These are phyloP conservation scores for Prunus salicina DNA, from an alignment of 306 rosid species.

Conservation along the genomic window DNA sequence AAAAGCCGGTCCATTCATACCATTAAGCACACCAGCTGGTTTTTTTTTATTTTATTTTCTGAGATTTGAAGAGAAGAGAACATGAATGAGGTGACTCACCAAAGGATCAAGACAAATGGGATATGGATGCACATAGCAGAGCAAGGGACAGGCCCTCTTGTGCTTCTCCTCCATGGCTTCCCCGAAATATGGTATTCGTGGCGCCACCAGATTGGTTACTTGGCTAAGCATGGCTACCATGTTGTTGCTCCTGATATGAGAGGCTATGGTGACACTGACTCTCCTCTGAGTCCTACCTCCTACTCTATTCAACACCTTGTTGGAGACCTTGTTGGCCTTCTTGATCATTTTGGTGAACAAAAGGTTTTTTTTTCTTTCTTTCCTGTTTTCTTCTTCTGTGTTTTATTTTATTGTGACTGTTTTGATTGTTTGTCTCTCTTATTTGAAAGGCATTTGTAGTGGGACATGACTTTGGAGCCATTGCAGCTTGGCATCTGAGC, in stretches of 20 bases:
- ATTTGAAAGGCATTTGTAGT: conserved; percentile 55
- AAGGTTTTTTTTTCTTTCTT: conserved; percentile 32
- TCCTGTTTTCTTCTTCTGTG: background rate
- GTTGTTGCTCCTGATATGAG: conserved; percentile 73
- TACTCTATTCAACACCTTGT: conserved; percentile 42
- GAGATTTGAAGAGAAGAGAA: background rate
- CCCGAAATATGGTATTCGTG: conserved; percentile 63
- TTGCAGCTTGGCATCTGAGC: conserved; percentile 54
- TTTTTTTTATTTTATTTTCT: too few relatives aligned
- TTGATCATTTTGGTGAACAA: conserved; percentile 53
- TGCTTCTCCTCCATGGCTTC: conserved; percentile 68
- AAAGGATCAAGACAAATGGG: conserved; percentile 58
- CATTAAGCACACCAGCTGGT: background rate
- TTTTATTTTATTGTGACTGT: background rate
- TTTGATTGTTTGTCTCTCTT: background rate
- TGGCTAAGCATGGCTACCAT: conserved; percentile 63
- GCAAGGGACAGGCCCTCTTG: conserved; percentile 65
- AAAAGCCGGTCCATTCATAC: background rate
- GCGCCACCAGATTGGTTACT: conserved; percentile 56
- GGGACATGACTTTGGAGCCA: conserved; percentile 56
- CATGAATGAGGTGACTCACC: conserved; percentile 52
- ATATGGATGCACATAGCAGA: conserved; percentile 72
- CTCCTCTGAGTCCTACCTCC: conserved; percentile 46
- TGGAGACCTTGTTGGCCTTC: conserved; percentile 58
- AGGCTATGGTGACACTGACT: conserved; percentile 72